Conservation (phyloP, 148 eudicot species). For the Nepenthes gracilis region DNA sequence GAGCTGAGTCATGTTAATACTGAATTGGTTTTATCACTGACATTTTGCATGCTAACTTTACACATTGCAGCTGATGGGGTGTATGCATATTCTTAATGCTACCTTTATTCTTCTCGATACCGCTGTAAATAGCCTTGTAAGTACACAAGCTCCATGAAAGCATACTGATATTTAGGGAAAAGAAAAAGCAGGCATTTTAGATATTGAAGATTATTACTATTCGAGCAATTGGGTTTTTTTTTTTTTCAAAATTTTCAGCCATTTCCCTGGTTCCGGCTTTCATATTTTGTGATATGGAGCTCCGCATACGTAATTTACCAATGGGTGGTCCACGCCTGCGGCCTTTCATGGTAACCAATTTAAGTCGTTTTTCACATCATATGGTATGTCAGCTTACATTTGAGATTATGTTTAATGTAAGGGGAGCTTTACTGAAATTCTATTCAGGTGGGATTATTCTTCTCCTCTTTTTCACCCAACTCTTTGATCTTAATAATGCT, state of each 20-base stretch:
- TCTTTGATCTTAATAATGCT: no score
- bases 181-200: background rate
- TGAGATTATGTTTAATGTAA: no score
- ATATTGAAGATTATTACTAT: background rate
- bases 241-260: slow-evolving; percentile 17
- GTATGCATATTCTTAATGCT: slow-evolving; percentile 62
- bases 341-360: slow-evolving; percentile 34
- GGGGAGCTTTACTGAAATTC: no score
- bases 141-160: slow-evolving; percentile 8
- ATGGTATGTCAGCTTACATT: background rate
- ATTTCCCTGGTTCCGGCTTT: slow-evolving; percentile 61
- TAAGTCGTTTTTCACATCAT: background rate
- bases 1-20: no score
- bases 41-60: background rate
- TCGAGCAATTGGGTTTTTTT: background rate
- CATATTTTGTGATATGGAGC: slow-evolving; percentile 69
- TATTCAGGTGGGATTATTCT: no score
- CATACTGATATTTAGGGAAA: background rate
- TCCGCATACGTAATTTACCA: slow-evolving; percentile 45
- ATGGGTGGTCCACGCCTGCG: slow-evolving; percentile 59
- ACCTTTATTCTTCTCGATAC: slow-evolving; percentile 58
- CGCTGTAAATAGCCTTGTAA: slow-evolving; percentile 50
- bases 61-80: slow-evolving; percentile 43
- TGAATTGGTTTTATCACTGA: background rate
- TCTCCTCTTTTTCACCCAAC: no score